Evolutionary conservation across 2,329 filamentous ascomycete species (phyloP).

Genomic region (Colletotrichum abscissum): DNA sequence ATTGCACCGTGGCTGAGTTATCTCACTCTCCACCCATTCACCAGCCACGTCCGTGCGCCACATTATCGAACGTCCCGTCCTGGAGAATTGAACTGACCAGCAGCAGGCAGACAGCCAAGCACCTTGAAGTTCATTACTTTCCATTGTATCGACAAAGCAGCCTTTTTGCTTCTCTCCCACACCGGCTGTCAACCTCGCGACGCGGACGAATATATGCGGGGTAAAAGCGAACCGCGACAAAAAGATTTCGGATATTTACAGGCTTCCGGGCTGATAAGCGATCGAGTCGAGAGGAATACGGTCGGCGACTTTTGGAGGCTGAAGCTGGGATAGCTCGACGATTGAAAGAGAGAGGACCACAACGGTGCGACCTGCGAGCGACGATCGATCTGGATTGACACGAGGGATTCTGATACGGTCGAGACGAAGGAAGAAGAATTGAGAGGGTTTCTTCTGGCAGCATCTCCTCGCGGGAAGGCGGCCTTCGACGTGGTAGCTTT

Average conservation of each 20-base stretch:
- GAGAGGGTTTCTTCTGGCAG: neutral
- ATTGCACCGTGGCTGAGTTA: conserved; percentile 5
- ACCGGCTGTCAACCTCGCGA: neutral
- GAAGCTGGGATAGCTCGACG: conserved; percentile 1
- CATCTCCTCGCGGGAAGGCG: neutral
- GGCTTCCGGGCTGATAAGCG: neutral
- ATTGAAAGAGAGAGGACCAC: neutral
- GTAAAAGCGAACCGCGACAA: neutral
- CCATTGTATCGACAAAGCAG: neutral
- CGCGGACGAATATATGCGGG: too few species aligned
- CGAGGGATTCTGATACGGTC: neutral
- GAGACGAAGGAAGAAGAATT: neutral
- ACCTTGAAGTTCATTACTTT: neutral
- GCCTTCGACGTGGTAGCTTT: neutral
- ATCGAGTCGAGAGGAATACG: neutral
- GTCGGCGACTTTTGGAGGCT: conserved; percentile 10
- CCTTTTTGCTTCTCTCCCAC: neutral
- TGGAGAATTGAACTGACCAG: conserved; percentile 13
- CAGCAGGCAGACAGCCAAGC: conserved; percentile 11
- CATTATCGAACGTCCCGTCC: conserved; percentile 9
- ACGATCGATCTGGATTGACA: neutral
- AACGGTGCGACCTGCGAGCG: neutral
- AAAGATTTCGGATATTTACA: neutral
- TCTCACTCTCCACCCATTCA: neutral
- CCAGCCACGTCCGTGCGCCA: conserved; percentile 25